These are phyloP conservation scores for Alopecurus myosuroides DNA, from an alignment of 176 grass and related monocot species.

Conservation along the genomic window DNA sequence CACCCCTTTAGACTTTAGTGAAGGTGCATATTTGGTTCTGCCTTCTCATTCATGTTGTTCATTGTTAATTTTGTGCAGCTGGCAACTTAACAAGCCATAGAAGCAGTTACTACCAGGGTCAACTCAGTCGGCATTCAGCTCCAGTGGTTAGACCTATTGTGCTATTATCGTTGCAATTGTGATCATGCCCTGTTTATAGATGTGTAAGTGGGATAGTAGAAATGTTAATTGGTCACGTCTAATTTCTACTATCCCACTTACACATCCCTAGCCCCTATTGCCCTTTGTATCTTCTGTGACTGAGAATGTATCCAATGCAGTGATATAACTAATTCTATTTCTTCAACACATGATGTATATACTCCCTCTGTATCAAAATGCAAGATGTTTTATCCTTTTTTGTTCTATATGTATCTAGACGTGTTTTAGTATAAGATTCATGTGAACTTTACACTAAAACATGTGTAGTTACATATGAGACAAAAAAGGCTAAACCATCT, in stretches of 20 bases:
- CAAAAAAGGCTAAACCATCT: no score
- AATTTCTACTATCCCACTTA: no score
- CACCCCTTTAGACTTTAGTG: not conserved
- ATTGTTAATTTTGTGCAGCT: not conserved
- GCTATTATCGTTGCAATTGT: not conserved
- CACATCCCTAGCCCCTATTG: no score
- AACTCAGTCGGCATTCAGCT: not conserved
- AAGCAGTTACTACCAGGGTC: constrained; percentile 12
- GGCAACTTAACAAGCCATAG: constrained; percentile 1
- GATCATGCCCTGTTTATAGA: no score
- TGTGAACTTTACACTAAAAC: no score
- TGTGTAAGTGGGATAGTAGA: no score
- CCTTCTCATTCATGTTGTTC: not conserved
- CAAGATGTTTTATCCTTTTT: no score
- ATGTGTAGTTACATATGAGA: no score
- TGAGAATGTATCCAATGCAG: not conserved
- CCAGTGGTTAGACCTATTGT: constrained; percentile 19
- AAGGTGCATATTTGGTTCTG: not conserved
- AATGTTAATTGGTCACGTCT: no score
- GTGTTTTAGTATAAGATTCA: no score
- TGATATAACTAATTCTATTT: not conserved
- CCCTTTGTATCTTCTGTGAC: not conserved
- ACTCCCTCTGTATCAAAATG: no score
- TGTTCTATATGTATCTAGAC: no score
- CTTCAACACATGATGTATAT: not conserved